Evolutionary conservation across 305 asterid genomes (phyloP), one percentile per base, ranked within the genome.

Genomic region (Solanum chacoense): DNA sequence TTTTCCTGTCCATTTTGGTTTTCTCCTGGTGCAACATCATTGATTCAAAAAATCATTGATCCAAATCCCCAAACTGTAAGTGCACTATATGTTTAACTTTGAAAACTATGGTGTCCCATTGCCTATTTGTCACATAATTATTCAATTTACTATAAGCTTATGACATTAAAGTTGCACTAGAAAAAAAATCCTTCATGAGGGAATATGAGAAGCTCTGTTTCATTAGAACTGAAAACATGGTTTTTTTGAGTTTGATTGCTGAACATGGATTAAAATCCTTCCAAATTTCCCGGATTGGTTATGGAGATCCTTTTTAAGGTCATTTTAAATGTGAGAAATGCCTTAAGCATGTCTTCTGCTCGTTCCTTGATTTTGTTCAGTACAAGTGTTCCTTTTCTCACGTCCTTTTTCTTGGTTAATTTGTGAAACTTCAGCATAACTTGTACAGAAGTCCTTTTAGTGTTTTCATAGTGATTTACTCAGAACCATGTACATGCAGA

Each of bases 1-100:
- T 97, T 96, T 92, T 91, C 94, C 29, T 97, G 96, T 91, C 99
- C 99, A 87, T 91, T 84, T 88, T 97, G 98, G 99, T 95, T 97
- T 92, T 94, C 99, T 91, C 93, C 95, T 10, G 95, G 93, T 86
- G 96, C 94, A 84, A 91, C 90, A 80, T 93, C 96, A 86, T 90
- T 97, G 93, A 92, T 97, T 89, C 95, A 85, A 71, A 94, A 92
- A 93, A 91, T 96, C 90, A 98, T 97, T 55, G 97, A 97, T 92
- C 96, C 98, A 65, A 94, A 95, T 89, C 98, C 99, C 77, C 93
- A 91, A 90, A 92, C 96, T 86, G 99, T 97, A 91, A 94, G 97
- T 95, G 79, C 69, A 88, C 84, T 55, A 88, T 88, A 87, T 10
- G 20, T 10, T 36, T 73, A 55, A 20, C 87, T 11, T 3, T 31